These are phyloP conservation scores for Irpex lacteus DNA, from an alignment of 1,284 basidiomycete genomes.

Conservation along the genomic window DNA sequence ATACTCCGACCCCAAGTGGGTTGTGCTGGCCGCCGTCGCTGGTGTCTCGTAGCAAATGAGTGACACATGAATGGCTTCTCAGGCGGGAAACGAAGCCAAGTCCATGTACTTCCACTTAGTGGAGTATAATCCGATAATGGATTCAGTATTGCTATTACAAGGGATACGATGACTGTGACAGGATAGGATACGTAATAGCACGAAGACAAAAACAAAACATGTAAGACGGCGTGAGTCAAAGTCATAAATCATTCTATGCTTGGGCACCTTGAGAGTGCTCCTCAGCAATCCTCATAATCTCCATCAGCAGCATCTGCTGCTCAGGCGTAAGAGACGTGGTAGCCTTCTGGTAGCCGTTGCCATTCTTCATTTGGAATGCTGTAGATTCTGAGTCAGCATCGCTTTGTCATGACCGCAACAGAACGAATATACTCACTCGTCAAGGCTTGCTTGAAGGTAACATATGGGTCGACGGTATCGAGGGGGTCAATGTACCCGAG, in stretches of 20 bases:
- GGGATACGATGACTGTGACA: neutral
- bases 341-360: conserved; percentile 60
- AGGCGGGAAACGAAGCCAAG: too few relatives aligned
- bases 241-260: neutral
- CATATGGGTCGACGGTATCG: conserved; percentile 70
- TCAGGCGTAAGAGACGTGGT: conserved; percentile 70
- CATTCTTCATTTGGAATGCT: conserved; percentile 77
- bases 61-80: too few relatives aligned
- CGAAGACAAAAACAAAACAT: neutral
- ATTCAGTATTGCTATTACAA: neutral
- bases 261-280: conserved; percentile 13
- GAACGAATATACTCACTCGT: conserved; percentile 45
- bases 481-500: conserved; percentile 78
- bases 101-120: too few relatives aligned
- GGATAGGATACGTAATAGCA: neutral
- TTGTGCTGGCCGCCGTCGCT: too few relatives aligned
- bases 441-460: conserved; percentile 71
- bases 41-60: too few relatives aligned
- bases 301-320: conserved; percentile 77
- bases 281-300: conserved; percentile 68
- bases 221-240: neutral
- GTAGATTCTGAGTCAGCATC: neutral
- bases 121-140: too few relatives aligned
- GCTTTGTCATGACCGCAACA: neutral
- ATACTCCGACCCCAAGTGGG: too few relatives aligned